Evolutionary conservation across 495 filamentous ascomycete species (phyloP).

Genomic region (Xylaria intraflava): DNA sequence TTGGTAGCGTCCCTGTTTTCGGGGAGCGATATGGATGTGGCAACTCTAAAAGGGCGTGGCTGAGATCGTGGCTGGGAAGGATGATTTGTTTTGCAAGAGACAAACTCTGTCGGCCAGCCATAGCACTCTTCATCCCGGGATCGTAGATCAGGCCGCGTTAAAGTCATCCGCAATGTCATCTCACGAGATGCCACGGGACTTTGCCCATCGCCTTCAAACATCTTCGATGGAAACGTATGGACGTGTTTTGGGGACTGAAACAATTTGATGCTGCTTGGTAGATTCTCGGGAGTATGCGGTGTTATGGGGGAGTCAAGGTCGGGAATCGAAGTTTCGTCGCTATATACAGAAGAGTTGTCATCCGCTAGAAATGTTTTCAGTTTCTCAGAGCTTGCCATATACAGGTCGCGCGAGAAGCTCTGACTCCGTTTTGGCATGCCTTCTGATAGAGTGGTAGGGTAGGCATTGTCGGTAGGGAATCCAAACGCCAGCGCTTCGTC

Average conservation of each 20-base stretch:
- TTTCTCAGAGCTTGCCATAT: slow-evolving; percentile 30
- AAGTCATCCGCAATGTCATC: slow-evolving; percentile 93
- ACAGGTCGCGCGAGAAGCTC: slow-evolving; percentile 18
- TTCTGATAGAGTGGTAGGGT: slow-evolving; percentile 10
- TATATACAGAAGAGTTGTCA: slow-evolving; percentile 38
- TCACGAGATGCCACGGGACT: slow-evolving; percentile 59
- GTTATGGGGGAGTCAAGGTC: slow-evolving; percentile 52
- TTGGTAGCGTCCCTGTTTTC: slow-evolving; percentile 16
- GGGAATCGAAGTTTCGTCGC: slow-evolving; percentile 44
- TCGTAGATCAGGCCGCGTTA: slow-evolving; percentile 81
- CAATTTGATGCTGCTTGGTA: slow-evolving; percentile 22
- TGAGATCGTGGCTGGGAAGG: slow-evolving; percentile 24
- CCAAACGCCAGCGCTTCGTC: slow-evolving; percentile 93
- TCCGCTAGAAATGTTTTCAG: slow-evolving; percentile 46
- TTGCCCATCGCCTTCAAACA: slow-evolving; percentile 45
- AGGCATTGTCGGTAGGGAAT: slow-evolving; percentile 59
- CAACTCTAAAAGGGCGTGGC: slow-evolving; percentile 14
- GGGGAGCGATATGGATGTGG: slow-evolving; percentile 8
- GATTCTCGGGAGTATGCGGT: slow-evolving; percentile 38
- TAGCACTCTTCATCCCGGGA: slow-evolving; percentile 58
- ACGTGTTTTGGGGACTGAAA: slow-evolving; percentile 19
- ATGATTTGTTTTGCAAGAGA: slow-evolving; percentile 8
- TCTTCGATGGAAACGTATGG: slow-evolving; percentile 20
- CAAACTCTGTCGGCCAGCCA: slow-evolving; percentile 45
- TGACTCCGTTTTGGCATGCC: slow-evolving; percentile 4